Evolutionary conservation across 192 early-diverging fungal genomes (phyloP).

Genomic region (Entrophospora sp.): DNA sequence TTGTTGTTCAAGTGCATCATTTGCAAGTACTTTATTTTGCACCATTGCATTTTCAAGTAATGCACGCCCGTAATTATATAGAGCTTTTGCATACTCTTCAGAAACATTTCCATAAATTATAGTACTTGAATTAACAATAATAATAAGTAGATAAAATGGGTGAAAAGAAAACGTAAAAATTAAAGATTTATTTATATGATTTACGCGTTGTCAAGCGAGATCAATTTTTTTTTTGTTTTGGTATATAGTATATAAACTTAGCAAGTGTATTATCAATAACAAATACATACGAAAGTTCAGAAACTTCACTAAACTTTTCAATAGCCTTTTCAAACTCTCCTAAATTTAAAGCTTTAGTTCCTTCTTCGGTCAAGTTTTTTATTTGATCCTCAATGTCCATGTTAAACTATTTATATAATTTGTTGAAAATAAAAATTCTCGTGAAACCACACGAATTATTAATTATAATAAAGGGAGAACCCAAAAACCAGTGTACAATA

Average conservation of each 20-base stretch:
- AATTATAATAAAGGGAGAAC: too few species aligned
- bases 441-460: too few species aligned
- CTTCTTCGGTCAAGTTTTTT: conserved; percentile 43
- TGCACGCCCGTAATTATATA: conserved; percentile 70
- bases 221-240: neutral
- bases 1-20: conserved; percentile 61
- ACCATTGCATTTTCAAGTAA: conserved; percentile 64
- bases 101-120: conserved; percentile 53
- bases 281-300: conserved; percentile 47
- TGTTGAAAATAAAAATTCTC: too few species aligned
- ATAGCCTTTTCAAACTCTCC: conserved; percentile 57
- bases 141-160: too few species aligned
- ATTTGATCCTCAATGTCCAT: too few species aligned
- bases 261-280: neutral
- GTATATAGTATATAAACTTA: neutral
- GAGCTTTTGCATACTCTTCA: conserved; percentile 55
- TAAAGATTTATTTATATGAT: too few species aligned
- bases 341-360: conserved; percentile 54
- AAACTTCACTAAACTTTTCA: conserved; percentile 58
- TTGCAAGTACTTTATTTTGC: conserved; percentile 61
- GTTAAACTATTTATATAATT: too few species aligned
- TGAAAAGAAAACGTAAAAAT: too few species aligned
- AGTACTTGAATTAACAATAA: too few species aligned
- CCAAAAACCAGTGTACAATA: too few species aligned
- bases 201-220: too few species aligned